These are phyloP conservation scores for Leersia perrieri DNA, from an alignment of 176 grass and related monocot genomes.

Conservation along the genomic window DNA sequence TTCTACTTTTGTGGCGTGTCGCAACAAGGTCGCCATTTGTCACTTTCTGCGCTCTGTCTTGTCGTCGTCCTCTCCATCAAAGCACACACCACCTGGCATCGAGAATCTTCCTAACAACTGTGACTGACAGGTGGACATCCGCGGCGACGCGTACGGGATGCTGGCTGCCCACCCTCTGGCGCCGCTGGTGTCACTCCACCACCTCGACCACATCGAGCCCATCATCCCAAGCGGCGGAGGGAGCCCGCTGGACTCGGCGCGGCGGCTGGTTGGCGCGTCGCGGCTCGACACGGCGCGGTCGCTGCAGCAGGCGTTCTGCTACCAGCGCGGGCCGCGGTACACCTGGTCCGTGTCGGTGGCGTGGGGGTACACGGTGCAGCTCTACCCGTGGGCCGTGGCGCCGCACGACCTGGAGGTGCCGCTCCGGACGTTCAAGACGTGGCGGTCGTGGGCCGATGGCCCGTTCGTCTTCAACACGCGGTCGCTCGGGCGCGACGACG, in stretches of 20 bases:
- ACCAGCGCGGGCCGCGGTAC: slow-evolving; percentile 52
- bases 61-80: background rate
- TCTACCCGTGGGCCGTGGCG: slow-evolving; percentile 56
- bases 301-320: slow-evolving; percentile 78
- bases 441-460: slow-evolving; percentile 55
- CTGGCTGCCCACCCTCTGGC: slow-evolving; percentile 83
- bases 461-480: slow-evolving; percentile 87
- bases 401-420: slow-evolving; percentile 59
- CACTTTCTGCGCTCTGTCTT: background rate
- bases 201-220: slow-evolving; percentile 69
- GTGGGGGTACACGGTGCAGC: slow-evolving; percentile 77
- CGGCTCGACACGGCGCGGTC: slow-evolving; percentile 51
- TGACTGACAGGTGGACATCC: slow-evolving; percentile 68
- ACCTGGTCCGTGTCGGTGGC: slow-evolving; percentile 72
- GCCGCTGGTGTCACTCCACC: slow-evolving; percentile 83
- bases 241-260: slow-evolving; percentile 42
- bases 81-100: slow-evolving; percentile 11
- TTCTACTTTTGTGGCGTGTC: slow-evolving; percentile 24
- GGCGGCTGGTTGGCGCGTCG: slow-evolving; percentile 40
- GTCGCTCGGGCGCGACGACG: background rate
- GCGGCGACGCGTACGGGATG: slow-evolving; percentile 77
- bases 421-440: slow-evolving; percentile 77
- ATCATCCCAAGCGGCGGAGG: slow-evolving; percentile 36
- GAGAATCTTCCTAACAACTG: background rate
- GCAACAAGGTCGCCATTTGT: background rate